A percentile compares a stretch with the other conserved stretches of the same genome.
These are phyloP conservation scores for Pterocarpus santalinus DNA, from an alignment of 306 rosid species.

Conservation along the genomic window DNA sequence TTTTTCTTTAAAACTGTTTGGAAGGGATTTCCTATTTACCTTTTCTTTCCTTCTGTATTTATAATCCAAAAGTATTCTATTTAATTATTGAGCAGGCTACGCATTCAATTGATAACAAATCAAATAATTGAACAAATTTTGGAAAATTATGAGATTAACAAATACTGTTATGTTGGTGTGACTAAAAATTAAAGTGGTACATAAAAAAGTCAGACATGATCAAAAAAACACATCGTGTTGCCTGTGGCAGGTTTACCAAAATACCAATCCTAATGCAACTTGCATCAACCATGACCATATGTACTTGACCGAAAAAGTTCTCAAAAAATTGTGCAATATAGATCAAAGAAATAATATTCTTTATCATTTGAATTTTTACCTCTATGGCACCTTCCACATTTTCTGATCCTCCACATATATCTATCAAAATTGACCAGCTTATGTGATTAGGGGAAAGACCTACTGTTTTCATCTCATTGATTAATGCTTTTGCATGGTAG, in stretches of 20 bases:
- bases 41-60: background rate
- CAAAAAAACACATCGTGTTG: background rate
- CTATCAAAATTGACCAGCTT: constrained; percentile 90
- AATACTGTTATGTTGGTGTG: background rate
- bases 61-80: background rate
- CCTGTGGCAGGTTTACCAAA: constrained; percentile 23
- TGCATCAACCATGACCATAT: constrained; percentile 24
- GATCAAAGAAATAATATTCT: constrained; percentile 20
- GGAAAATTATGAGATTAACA: constrained; percentile 23
- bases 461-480: constrained; percentile 76
- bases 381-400: constrained; percentile 78
- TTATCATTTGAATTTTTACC: constrained; percentile 57
- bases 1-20: constrained; percentile 16
- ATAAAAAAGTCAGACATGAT: constrained; percentile 22
- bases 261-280: constrained; percentile 45
- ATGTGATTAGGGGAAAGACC: constrained; percentile 89
- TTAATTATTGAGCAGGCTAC: constrained; percentile 20
- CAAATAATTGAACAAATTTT: constrained; percentile 1
- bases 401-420: constrained; percentile 73
- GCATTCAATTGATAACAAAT: constrained; percentile 19
- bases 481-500: constrained; percentile 80
- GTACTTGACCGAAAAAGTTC: constrained; percentile 23
- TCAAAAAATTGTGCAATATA: constrained; percentile 24
- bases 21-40: constrained; percentile 29
- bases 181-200: constrained; percentile 31